Base-by-base conservation (phyloP, 1,139 yeast genomes). In the Suhomyces guaymorum region DNA sequence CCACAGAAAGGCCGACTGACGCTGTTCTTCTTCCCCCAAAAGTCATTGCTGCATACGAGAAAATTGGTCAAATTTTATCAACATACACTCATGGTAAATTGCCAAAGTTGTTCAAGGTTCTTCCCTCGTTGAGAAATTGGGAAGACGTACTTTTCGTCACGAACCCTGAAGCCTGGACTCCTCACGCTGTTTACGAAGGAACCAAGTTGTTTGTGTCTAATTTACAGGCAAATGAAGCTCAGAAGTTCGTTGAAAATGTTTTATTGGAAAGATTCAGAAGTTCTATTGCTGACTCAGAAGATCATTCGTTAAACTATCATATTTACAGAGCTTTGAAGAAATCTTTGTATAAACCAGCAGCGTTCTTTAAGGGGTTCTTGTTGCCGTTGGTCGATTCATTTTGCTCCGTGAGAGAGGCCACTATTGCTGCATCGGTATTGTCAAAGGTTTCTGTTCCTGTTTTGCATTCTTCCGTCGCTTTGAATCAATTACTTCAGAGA, bases 1-100 rank as follows among this genome's bases (percentile, higher is more conserved):
- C 42, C 74, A 75, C 48, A 13, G 54, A 53, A 36, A 57, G 63
- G 49, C 68, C 66, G 15, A 46, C 46, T 15, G 76, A 73, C 44
- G 76, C 72, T 10, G 97, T 92, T 4, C 75, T 82, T 51, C 71
- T 92, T 37, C 98, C 99, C 9, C 96, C 96, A 36, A 90, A 92
- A 59, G 97, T 92, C 35, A 89, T 94, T 51, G 89, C 84, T 43
- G 97, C 96, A 1, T 92, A 90, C 59, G 83, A 88, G 36, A 87
- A 88, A 55, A 92, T 92, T 33, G 98, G 97, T 7, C 81, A 80
- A 48, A 82, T 92, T 33, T 69, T 92, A 41, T 75, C 92, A 11
- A 80, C 94, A n/a, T 94, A 95, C 77, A 83, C 90, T 25, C 96
- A 94, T 52, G 99, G 98, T 33, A 90, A 89, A 62, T 73, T 92